These are phyloP conservation scores for Stevia rebaudiana DNA, from an alignment of 140 eudicot genomes.

Conservation along the genomic window DNA sequence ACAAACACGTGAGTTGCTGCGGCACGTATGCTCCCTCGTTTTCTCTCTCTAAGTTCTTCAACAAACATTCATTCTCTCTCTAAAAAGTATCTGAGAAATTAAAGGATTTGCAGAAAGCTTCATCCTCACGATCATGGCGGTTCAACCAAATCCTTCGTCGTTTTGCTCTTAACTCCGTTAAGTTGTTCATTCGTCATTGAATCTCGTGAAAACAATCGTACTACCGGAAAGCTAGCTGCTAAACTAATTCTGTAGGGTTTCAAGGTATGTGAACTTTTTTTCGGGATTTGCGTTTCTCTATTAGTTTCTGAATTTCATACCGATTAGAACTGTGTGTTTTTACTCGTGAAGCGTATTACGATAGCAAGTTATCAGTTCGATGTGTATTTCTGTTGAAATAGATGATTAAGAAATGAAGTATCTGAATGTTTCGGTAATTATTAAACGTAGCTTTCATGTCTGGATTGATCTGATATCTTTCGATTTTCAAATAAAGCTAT, in stretches of 20 bases:
- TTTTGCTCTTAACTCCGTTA: background rate
- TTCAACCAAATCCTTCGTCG: background rate
- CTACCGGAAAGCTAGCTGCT: background rate
- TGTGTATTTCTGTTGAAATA: background rate
- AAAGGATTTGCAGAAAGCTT: slow-evolving; percentile 16
- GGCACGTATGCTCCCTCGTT: background rate
- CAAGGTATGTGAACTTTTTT: background rate
- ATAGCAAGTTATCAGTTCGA: background rate
- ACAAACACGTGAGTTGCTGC: background rate
- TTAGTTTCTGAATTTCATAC: background rate
- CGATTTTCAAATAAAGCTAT: background rate
- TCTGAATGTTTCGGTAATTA: background rate
- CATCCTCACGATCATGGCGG: slow-evolving; percentile 9
- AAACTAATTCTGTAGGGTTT: background rate
- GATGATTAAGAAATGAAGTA: background rate
- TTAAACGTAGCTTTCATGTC: slow-evolving; percentile 1
- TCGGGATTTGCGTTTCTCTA: background rate
- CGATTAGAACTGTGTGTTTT: background rate
- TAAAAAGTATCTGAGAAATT: background rate
- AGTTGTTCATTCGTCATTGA: background rate
- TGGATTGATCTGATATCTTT: slow-evolving; percentile 2
- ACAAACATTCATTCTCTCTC: slow-evolving; percentile 14
- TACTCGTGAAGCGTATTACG: slow-evolving; percentile 8
- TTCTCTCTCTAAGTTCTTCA: slow-evolving; percentile 7
- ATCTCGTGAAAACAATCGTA: slow-evolving; percentile 6